These are phyloP conservation scores for Aureobasidium sp. DNA, from an alignment of 2,329 filamentous ascomycete genomes.

Conservation along the genomic window DNA sequence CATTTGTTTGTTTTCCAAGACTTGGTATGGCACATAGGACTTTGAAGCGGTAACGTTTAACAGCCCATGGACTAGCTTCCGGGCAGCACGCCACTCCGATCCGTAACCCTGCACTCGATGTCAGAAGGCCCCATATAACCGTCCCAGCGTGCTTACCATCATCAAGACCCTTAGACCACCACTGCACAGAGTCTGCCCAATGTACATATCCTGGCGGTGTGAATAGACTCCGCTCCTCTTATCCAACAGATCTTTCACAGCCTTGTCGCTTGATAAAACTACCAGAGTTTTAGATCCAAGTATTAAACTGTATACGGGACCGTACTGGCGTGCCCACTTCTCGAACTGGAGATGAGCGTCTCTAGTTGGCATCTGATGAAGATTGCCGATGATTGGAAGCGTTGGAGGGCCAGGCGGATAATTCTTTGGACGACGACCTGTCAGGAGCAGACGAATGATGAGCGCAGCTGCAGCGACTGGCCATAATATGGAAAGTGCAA, in stretches of 20 bases:
- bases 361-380: conserved; percentile 45
- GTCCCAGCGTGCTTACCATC: conserved; percentile 34
- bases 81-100: conserved; percentile 30
- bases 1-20: conserved; percentile 27
- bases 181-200: conserved; percentile 50
- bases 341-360: conserved; percentile 53
- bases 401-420: conserved; percentile 33
- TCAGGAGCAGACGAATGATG: too few relatives aligned
- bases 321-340: conserved; percentile 59
- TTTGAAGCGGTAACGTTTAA: conserved; percentile 30
- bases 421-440: conserved; percentile 28
- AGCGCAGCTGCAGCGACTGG: too few relatives aligned
- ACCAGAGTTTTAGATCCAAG: conserved; percentile 54
- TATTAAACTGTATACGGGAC: conserved; percentile 57
- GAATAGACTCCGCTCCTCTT: conserved; percentile 51
- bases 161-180: conserved; percentile 53
- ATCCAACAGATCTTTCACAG: conserved; percentile 56
- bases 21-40: conserved; percentile 33
- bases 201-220: conserved; percentile 40
- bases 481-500: too few relatives aligned
- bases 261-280: conserved; percentile 50
- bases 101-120: conserved; percentile 32
- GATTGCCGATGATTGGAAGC: conserved; percentile 31
- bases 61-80: conserved; percentile 32
- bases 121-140: not conserved